phyloP scores from a whole-genome alignment of 345 rosid species.

The Alliaria petiolata region DNA sequence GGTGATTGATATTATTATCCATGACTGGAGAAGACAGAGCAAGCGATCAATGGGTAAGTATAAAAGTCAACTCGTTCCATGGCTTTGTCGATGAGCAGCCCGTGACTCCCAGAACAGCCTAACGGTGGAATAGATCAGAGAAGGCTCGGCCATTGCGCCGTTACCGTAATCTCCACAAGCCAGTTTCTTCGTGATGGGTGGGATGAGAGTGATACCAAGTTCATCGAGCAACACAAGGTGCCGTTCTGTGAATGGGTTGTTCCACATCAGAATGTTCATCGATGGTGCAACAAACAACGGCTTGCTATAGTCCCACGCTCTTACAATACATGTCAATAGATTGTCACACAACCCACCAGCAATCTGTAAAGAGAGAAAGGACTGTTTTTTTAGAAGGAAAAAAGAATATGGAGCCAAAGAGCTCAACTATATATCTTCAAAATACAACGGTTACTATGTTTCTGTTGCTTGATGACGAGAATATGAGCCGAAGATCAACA shows the following conservation, averaged over 20 bases:
- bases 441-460: too few species aligned
- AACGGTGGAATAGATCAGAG: constrained; percentile 68
- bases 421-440: too few species aligned
- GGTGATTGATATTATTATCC: background rate
- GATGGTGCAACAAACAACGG: constrained; percentile 82
- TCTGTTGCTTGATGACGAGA: too few species aligned
- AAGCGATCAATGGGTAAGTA: background rate
- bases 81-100: constrained; percentile 29
- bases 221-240: constrained; percentile 79
- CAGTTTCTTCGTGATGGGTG: constrained; percentile 69
- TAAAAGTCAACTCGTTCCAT: constrained; percentile 7
- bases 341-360: constrained; percentile 96
- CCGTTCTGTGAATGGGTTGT: constrained; percentile 77
- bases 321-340: constrained; percentile 76
- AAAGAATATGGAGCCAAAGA: too few species aligned
- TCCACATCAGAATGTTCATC: constrained; percentile 95
- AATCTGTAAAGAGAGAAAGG: constrained; percentile 44
- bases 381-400: background rate
- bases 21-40: background rate
- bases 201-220: constrained; percentile 82
- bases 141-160: constrained; percentile 93
- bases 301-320: constrained; percentile 91
- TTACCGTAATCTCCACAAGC: constrained; percentile 89
- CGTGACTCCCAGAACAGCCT: constrained; percentile 65
- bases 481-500: too few species aligned